Evolutionary conservation across 2,329 filamentous ascomycete genomes (phyloP).

Genomic region (Claviceps pazoutovae): DNA sequence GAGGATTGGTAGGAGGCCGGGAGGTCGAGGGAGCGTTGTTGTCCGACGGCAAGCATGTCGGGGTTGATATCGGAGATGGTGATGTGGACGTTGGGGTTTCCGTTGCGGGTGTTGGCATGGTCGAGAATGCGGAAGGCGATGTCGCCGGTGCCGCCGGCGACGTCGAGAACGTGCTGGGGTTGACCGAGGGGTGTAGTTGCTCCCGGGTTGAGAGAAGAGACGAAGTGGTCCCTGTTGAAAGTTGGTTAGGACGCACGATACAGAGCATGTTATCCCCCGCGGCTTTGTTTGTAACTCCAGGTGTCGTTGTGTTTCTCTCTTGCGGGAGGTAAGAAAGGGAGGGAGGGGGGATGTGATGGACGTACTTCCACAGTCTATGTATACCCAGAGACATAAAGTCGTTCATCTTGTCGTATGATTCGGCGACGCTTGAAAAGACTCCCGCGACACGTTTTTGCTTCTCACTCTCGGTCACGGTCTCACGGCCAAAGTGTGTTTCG

Average conservation of each 20-base stretch:
- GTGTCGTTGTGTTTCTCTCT: no score
- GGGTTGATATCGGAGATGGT: constrained; percentile 95
- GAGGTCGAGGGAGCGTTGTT: constrained; percentile 54
- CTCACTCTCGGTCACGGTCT: constrained; percentile 67
- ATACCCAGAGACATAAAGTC: constrained; percentile 97
- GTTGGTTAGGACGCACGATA: neutral
- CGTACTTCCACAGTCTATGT: constrained; percentile 82
- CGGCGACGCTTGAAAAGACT: constrained; percentile 90
- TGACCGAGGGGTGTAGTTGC: constrained; percentile 29
- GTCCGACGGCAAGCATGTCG: constrained; percentile 81
- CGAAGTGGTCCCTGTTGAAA: constrained; percentile 65
- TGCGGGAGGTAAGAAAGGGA: neutral
- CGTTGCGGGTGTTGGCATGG: constrained; percentile 67
- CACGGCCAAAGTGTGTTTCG: constrained; percentile 82
- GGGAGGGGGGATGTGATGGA: constrained; percentile 8
- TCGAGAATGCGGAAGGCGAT: constrained; percentile 94
- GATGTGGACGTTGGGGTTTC: constrained; percentile 64
- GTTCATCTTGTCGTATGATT: constrained; percentile 96
- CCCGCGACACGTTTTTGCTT: constrained; percentile 61
- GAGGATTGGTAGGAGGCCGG: constrained; percentile 40
- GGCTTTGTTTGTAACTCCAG: neutral
- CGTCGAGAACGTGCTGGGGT: constrained; percentile 71
- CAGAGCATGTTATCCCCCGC: neutral
- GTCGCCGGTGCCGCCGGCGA: constrained; percentile 92
- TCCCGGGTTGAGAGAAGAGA: constrained; percentile 79